phyloP scores from a whole-genome alignment of 2,329 filamentous ascomycete genomes.

The Aspergillus sp. region DNA sequence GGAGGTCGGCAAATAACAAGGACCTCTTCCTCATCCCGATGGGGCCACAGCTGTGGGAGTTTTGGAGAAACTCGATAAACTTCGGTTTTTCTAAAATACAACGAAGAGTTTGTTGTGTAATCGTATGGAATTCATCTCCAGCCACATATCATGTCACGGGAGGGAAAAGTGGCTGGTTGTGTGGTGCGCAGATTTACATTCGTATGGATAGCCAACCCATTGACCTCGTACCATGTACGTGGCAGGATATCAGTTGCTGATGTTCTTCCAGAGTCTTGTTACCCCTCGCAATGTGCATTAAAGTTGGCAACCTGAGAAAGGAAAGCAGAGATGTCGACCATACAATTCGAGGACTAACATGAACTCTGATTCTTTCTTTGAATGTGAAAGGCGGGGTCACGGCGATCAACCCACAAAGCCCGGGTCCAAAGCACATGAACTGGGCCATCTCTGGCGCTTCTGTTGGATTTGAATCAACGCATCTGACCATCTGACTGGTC shows the following conservation, averaged over 20 bases:
- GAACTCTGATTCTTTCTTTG: background rate
- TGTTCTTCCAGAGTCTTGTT: no score
- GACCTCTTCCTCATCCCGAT: no score
- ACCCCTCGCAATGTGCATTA: no score
- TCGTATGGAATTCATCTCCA: background rate
- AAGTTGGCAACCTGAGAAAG: no score
- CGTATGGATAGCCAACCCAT: no score
- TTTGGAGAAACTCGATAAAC: no score
- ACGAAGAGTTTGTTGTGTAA: background rate
- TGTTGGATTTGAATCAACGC: background rate
- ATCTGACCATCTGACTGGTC: background rate
- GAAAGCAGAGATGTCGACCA: background rate
- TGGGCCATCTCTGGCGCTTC: background rate
- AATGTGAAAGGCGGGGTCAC: background rate
- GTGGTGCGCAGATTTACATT: no score
- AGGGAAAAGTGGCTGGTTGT: no score
- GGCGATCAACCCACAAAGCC: background rate
- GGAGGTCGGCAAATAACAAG: no score
- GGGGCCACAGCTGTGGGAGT: no score
- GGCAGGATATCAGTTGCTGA: no score
- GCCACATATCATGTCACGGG: background rate
- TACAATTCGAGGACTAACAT: background rate
- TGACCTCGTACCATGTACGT: no score
- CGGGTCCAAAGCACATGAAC: background rate
- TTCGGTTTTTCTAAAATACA: background rate